Conservation (phyloP, 2,329 filamentous ascomycete species). For the Raffaelea ambrosiae region DNA sequence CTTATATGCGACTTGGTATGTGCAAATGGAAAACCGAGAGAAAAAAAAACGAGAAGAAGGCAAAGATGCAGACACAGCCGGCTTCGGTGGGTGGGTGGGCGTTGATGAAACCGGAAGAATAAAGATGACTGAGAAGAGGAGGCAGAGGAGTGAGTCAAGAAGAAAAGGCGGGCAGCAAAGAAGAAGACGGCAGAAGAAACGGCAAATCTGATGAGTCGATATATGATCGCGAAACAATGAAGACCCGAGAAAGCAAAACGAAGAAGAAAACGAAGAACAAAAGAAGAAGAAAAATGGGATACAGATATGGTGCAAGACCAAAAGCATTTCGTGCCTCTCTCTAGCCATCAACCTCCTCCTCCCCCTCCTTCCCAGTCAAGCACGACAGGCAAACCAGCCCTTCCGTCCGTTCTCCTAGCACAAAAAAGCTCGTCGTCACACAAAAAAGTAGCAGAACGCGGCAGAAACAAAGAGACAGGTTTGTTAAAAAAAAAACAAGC, state of each 20-base stretch:
- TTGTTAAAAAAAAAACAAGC: neutral
- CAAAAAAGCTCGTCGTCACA: too few species aligned
- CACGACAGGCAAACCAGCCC: too few species aligned
- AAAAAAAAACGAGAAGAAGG: neutral
- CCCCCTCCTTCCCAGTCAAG: neutral
- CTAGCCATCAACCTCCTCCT: neutral
- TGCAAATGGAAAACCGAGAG: neutral
- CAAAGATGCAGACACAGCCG: neutral
- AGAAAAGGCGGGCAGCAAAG: neutral
- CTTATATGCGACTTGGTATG: too few species aligned
- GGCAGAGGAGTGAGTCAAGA: too few species aligned
- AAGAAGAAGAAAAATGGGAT: constrained; percentile 1
- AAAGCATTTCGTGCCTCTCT: neutral
- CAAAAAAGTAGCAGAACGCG: neutral
- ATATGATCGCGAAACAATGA: neutral
- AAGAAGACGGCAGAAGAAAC: neutral
- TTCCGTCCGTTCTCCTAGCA: too few species aligned
- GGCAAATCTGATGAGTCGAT: constrained; percentile 4
- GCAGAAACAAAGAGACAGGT: neutral
- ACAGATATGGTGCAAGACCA: constrained; percentile 5
- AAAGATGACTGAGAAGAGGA: too few species aligned
- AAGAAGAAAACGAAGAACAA: neutral
- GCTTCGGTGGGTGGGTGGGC: too few species aligned
- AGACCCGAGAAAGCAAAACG: constrained; percentile 1
- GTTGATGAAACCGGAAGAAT: too few species aligned